Evolutionary conservation across 352 stramenopile species (phyloP).

Genomic region (Pythium pyrilobum): DNA sequence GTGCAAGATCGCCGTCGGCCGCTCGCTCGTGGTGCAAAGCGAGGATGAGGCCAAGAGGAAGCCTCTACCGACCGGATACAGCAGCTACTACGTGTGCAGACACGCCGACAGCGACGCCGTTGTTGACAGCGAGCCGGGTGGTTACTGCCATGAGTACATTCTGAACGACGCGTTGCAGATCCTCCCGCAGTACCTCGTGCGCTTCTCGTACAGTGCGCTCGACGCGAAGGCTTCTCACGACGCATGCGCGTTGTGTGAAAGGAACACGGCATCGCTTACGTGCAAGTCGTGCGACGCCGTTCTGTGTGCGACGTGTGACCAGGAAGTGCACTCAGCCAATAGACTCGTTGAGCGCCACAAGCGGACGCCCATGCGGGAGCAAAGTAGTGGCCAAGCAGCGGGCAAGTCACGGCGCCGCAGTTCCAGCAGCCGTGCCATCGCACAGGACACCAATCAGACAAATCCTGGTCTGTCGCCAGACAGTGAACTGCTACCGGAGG

Average conservation of each 20-base stretch:
- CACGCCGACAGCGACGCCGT: neutral
- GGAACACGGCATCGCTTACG: conserved; percentile 33
- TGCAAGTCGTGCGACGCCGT: conserved; percentile 65
- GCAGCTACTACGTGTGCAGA: conserved; percentile 62
- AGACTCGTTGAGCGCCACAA: conserved; percentile 74
- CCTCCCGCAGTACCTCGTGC: conserved; percentile 66
- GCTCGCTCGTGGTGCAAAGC: conserved; percentile 39
- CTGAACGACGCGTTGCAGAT: conserved; percentile 56
- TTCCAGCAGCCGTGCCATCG: conserved; percentile 20
- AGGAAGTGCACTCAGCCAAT: conserved; percentile 74
- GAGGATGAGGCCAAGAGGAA: conserved; percentile 37
- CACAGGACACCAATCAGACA: neutral
- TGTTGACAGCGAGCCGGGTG: neutral
- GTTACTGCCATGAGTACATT: conserved; percentile 67
- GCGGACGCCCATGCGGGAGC: conserved; percentile 27
- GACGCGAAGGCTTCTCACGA: conserved; percentile 20
- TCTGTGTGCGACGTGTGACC: conserved; percentile 60
- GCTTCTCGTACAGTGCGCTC: conserved; percentile 40
- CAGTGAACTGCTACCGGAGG: conserved; percentile 1
- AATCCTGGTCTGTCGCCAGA: neutral
- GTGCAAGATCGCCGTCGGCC: conserved; percentile 67
- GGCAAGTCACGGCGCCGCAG: conserved; percentile 31
- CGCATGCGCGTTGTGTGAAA: conserved; percentile 62
- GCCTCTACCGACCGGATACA: conserved; percentile 47
- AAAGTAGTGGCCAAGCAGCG: conserved; percentile 12